Evolutionary conservation across 129 eudicot species (phyloP).

Genomic region (Arctium lappa): DNA sequence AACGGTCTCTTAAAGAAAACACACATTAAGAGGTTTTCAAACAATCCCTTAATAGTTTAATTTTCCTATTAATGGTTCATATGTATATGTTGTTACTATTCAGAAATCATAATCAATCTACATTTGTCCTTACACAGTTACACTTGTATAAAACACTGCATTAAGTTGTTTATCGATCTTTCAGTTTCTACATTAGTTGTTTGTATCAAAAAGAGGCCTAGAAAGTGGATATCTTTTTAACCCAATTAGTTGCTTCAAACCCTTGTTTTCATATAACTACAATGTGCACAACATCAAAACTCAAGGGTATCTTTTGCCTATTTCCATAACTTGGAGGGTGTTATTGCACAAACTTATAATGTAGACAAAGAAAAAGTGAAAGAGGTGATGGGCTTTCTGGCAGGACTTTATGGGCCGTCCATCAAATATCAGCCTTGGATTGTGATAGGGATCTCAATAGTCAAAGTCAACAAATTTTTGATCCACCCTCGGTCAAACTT

Average conservation of each 20-base stretch:
- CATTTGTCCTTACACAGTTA: not conserved
- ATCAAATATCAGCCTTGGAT: slow-evolving; percentile 17
- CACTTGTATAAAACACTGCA: not conserved
- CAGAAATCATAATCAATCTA: not conserved
- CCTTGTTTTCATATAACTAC: too few relatives aligned
- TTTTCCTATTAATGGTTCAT: not conserved
- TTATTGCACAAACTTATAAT: not conserved
- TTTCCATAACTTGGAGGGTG: slow-evolving; percentile 17
- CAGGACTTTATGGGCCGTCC: slow-evolving; percentile 26
- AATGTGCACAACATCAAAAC: slow-evolving; percentile 10
- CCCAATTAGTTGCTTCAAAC: not conserved
- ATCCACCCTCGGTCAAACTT: slow-evolving; percentile 1
- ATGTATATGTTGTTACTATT: not conserved
- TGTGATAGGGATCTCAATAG: slow-evolving; percentile 6
- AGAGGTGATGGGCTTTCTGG: slow-evolving; percentile 19
- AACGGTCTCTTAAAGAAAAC: not conserved
- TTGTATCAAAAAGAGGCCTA: not conserved
- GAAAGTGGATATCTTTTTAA: not conserved
- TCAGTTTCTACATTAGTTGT: not conserved
- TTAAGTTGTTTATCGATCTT: not conserved
- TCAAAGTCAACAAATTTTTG: slow-evolving; percentile 23
- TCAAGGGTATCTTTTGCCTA: not conserved
- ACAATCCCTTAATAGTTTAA: not conserved
- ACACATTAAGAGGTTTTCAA: not conserved
- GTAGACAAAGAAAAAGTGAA: slow-evolving; percentile 7